These are phyloP conservation scores for Xerocomus spinulosus DNA, from an alignment of 768 basidiomycete species.

Conservation along the genomic window DNA sequence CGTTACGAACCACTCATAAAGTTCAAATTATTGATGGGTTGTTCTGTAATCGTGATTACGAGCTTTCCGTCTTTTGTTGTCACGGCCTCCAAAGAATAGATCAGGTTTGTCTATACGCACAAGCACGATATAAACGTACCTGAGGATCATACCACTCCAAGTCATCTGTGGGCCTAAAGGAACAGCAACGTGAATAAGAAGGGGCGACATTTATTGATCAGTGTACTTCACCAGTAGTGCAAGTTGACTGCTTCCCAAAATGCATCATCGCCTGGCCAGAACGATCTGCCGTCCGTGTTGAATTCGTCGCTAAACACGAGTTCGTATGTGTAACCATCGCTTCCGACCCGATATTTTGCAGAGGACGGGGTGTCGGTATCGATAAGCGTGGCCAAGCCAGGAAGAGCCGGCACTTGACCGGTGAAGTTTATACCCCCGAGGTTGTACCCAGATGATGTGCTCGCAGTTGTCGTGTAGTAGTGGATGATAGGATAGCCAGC, in stretches of 20 bases:
- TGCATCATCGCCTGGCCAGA: constrained; percentile 77
- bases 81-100: constrained; percentile 40
- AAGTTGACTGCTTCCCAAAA: constrained; percentile 86
- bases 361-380: constrained; percentile 69
- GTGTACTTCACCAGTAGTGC: constrained; percentile 62
- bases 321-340: constrained; percentile 73
- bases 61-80: constrained; percentile 77
- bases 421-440: constrained; percentile 78
- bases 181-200: constrained; percentile 6
- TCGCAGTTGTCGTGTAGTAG: constrained; percentile 37
- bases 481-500: constrained; percentile 84
- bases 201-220: background rate
- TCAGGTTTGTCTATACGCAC: constrained; percentile 1
- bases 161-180: constrained; percentile 58
- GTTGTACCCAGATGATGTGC: constrained; percentile 57
- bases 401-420: constrained; percentile 81
- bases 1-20: constrained; percentile 65
- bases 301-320: constrained; percentile 91
- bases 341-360: constrained; percentile 54
- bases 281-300: constrained; percentile 66
- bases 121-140: constrained; percentile 34
- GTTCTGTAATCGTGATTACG: constrained; percentile 73
- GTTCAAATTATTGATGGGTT: constrained; percentile 71
- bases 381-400: constrained; percentile 63
- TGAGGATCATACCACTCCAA: constrained; percentile 81